Evolutionary conservation across 257 asterid genomes (phyloP).

Genomic region (Solanum sitiens): DNA sequence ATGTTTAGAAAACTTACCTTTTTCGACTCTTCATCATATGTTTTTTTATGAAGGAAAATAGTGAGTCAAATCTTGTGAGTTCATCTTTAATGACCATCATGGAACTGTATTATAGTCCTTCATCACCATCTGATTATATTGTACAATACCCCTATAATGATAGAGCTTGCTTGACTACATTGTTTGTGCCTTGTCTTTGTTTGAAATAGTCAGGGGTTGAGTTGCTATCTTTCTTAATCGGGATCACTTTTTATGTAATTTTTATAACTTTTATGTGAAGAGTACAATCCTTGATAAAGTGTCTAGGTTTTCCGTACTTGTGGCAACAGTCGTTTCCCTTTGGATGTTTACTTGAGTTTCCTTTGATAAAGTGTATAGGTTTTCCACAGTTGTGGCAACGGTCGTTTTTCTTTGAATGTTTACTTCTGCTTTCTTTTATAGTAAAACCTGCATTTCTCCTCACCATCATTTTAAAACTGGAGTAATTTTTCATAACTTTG

Average conservation of each 20-base stretch:
- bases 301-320: neutral
- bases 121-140: too few species aligned
- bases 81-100: neutral
- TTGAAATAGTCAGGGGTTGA: neutral
- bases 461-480: neutral
- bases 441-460: neutral
- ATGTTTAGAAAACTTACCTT: neutral
- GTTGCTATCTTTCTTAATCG: neutral
- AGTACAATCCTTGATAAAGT: neutral
- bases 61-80: neutral
- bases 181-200: neutral
- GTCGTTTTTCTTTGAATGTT: neutral
- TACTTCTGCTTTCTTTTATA: neutral
- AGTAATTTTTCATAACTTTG: neutral
- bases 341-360: neutral
- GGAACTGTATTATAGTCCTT: neutral
- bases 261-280: neutral
- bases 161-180: neutral
- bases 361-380: neutral
- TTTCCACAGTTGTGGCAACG: neutral
- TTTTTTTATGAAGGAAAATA: neutral
- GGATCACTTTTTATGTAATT: too few species aligned
- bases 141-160: neutral
- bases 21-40: neutral
- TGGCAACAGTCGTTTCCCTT: neutral